phyloP scores from a whole-genome alignment of 2,329 filamentous ascomycete genomes.

The Ophiostoma triangulosporum region DNA sequence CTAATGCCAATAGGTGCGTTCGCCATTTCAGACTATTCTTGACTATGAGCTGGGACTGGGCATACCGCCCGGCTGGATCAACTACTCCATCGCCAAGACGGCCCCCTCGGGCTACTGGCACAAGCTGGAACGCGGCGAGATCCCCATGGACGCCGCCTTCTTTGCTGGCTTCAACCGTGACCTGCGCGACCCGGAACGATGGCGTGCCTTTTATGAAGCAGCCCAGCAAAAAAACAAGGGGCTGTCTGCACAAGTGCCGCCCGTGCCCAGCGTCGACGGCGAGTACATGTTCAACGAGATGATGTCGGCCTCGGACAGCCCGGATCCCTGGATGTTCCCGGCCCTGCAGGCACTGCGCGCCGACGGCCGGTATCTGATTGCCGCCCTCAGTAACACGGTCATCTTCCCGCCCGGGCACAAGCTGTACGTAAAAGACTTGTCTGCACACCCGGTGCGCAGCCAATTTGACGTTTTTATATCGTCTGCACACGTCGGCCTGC shows the following conservation, averaged over 20 bases:
- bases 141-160: conserved; percentile 60
- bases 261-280: conserved; percentile 60
- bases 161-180: conserved; percentile 66
- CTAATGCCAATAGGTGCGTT: conserved; percentile 52
- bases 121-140: conserved; percentile 69
- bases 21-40: conserved; percentile 84
- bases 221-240: conserved; percentile 16
- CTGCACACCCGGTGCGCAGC: conserved; percentile 43
- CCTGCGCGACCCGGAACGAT: conserved; percentile 50
- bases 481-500: conserved; percentile 71
- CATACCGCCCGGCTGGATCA: conserved; percentile 83
- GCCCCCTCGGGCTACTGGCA: conserved; percentile 79
- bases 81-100: conserved; percentile 71
- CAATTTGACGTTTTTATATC: conserved; percentile 82
- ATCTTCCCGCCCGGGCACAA: conserved; percentile 67
- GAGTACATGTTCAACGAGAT: conserved; percentile 79
- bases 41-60: conserved; percentile 68
- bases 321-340: conserved; percentile 82
- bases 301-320: conserved; percentile 58
- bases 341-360: conserved; percentile 57
- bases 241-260: conserved; percentile 34
- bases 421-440: conserved; percentile 42
- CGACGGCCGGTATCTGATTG: conserved; percentile 55
- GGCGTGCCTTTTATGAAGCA: conserved; percentile 49
- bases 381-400: conserved; percentile 79